Percentiles rank a stretch among this genome's conserved stretches.
phyloP scores from a whole-genome alignment of 169 alveolate species.

The Eimeria sp. region DNA sequence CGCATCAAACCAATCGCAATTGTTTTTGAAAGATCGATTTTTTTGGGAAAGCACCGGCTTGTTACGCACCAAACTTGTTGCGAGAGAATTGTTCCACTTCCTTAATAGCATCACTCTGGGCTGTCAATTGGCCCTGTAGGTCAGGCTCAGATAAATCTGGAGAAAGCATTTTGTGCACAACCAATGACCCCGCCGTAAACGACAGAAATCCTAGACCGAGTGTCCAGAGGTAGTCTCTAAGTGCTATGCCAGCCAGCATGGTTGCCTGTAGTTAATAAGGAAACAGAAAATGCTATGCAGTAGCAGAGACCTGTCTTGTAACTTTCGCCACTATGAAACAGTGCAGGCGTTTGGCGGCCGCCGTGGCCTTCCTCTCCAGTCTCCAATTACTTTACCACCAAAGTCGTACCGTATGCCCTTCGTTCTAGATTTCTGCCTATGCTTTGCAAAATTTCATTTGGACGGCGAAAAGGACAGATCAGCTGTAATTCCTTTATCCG shows the following conservation, averaged over 20 bases:
- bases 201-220: constrained; percentile 62
- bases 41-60: constrained; percentile 8
- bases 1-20: constrained; percentile 67
- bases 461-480: background rate
- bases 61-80: background rate
- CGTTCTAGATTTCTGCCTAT: background rate
- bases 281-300: background rate
- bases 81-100: constrained; percentile 67
- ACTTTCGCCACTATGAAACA: background rate
- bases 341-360: background rate
- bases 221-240: constrained; percentile 46
- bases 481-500: background rate
- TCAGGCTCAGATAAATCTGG: constrained; percentile 81
- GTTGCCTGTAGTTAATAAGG: background rate
- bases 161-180: constrained; percentile 62
- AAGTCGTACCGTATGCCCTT: background rate
- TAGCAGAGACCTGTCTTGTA: background rate
- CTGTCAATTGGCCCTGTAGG: constrained; percentile 40
- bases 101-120: constrained; percentile 76
- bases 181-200: constrained; percentile 62
- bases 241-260: constrained; percentile 35
- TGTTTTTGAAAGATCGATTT: constrained; percentile 16
- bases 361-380: background rate
- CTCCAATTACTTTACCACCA: background rate
- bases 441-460: background rate